phyloP scores from a whole-genome alignment of 2,329 filamentous ascomycete genomes.

The Berkeleyomyces rouxiae region DNA sequence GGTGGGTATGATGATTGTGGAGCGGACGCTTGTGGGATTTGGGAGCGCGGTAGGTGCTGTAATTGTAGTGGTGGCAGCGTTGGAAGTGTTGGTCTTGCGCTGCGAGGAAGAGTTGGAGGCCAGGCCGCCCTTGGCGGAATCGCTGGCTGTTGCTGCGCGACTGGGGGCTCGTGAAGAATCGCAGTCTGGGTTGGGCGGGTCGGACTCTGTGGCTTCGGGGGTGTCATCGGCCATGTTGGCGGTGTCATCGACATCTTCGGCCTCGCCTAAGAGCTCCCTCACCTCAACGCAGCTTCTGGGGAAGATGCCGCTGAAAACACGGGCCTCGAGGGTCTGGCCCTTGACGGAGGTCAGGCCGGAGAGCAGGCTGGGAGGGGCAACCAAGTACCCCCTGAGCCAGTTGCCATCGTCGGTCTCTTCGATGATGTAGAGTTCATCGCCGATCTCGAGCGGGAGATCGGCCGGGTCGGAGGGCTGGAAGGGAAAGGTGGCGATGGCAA shows the following conservation, averaged over 20 bases:
- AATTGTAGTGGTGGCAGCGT: background rate
- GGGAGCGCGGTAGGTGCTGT: background rate
- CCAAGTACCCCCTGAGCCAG: conserved; percentile 91
- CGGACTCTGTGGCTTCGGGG: background rate
- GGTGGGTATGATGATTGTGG: conserved; percentile 10
- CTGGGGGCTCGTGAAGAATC: conserved; percentile 15
- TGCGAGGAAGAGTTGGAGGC: conserved; percentile 20
- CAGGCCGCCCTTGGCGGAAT: conserved; percentile 40
- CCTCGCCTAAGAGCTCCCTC: conserved; percentile 73
- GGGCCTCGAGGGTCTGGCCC: conserved; percentile 83
- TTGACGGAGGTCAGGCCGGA: conserved; percentile 80
- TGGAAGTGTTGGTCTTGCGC: conserved; percentile 19
- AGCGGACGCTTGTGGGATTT: conserved; percentile 7
- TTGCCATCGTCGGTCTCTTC: conserved; percentile 83
- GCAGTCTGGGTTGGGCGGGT: background rate
- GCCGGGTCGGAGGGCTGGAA: conserved; percentile 75
- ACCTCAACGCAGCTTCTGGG: conserved; percentile 89
- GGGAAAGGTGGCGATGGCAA: conserved; percentile 89
- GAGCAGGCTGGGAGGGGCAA: conserved; percentile 82
- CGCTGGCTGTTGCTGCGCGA: conserved; percentile 18
- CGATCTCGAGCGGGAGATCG: conserved; percentile 90
- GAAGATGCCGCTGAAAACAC: conserved; percentile 98
- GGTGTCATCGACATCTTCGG: conserved; percentile 35
- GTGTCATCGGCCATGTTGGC: conserved; percentile 20
- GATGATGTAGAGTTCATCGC: conserved; percentile 97